Conservation (phyloP, 805 yeast species). For the Cyberlindnera mississippiensis region DNA sequence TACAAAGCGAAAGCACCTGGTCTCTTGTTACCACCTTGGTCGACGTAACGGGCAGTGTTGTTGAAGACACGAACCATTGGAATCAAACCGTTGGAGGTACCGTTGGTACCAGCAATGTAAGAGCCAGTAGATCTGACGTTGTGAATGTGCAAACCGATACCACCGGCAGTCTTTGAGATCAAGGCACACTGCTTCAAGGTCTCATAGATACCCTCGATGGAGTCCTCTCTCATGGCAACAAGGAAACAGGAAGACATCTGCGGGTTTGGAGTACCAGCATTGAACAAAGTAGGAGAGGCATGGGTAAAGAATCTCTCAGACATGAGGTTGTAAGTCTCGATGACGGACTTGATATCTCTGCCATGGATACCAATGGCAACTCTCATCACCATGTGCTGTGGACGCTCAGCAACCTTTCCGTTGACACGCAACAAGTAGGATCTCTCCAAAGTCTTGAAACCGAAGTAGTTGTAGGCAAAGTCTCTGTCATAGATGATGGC, state of each 20-base stretch:
- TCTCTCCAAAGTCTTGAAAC: constrained; percentile 84
- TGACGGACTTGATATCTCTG: constrained; percentile 53
- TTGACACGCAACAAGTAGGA: constrained; percentile 70
- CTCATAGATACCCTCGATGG: constrained; percentile 91
- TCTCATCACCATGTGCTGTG: constrained; percentile 87
- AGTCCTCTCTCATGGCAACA: constrained; percentile 87
- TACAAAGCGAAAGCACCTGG: constrained; percentile 97
- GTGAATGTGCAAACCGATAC: constrained; percentile 86
- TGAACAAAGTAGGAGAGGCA: constrained; percentile 95
- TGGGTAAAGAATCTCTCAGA: constrained; percentile 84
- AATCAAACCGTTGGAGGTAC: constrained; percentile 85
- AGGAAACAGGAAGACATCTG: constrained; percentile 91
- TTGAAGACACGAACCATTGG: constrained; percentile 96
- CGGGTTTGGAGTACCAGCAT: constrained; percentile 84
- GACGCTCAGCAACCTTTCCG: constrained; percentile 76
- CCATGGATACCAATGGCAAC: constrained; percentile 92
- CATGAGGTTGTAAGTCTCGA: constrained; percentile 88
- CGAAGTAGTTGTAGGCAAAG: constrained; percentile 75
- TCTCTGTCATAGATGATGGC: constrained; percentile 79
- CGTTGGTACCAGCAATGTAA: constrained; percentile 88
- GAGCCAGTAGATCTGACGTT: constrained; percentile 89
- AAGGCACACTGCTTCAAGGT: constrained; percentile 85
- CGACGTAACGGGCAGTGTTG: constrained; percentile 95
- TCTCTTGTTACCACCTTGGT: constrained; percentile 97
- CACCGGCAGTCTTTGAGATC: constrained; percentile 94